Percentiles rank a stretch among this genome's conserved stretches.
These are phyloP conservation scores for Aspergillus amoenus DNA, from an alignment of 2,329 filamentous ascomycete species.

Conservation along the genomic window DNA sequence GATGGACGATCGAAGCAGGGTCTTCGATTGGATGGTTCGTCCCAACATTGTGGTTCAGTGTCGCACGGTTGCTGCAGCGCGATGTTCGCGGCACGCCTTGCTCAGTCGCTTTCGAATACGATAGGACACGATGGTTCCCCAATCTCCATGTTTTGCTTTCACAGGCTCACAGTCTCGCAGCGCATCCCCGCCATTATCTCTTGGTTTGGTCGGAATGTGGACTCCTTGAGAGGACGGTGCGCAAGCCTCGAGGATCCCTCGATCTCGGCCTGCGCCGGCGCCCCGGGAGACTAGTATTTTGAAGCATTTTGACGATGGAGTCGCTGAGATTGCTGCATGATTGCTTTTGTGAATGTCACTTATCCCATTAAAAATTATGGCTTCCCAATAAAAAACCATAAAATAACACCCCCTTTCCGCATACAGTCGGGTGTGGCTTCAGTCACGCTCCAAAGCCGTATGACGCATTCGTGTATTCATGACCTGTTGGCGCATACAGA, in stretches of 20 bases:
- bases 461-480: background rate
- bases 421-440: background rate
- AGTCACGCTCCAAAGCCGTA: background rate
- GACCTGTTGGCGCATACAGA: background rate
- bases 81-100: background rate
- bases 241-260: background rate
- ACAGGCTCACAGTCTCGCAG: background rate
- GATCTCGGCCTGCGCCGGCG: background rate
- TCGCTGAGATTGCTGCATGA: background rate
- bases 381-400: background rate
- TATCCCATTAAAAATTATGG: background rate
- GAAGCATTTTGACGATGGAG: background rate
- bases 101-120: background rate
- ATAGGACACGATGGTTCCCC: background rate
- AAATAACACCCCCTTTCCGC: background rate
- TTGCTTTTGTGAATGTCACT: conserved; percentile 1
- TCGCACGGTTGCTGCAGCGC: conserved; percentile 14
- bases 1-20: background rate
- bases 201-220: background rate
- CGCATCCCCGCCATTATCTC: background rate
- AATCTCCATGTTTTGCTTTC: background rate
- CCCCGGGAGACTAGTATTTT: background rate
- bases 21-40: conserved; percentile 14
- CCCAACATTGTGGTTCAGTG: conserved; percentile 17
- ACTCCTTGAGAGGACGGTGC: background rate